Base-by-base conservation (phyloP, 2,329 filamentous ascomycete genomes). In the Ophiostoma fasciatum region DNA sequence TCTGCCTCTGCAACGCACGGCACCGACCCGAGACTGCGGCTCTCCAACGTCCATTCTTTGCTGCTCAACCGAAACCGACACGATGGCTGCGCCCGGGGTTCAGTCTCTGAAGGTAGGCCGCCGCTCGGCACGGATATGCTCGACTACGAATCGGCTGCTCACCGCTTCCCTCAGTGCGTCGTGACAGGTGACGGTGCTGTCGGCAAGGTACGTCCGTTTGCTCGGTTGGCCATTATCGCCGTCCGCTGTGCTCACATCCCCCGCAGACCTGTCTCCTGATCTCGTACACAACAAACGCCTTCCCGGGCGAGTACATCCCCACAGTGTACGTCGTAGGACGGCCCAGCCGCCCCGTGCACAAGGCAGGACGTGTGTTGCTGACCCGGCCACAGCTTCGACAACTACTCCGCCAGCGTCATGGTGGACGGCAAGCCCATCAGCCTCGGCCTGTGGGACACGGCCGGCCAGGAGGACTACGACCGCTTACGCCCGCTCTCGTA, bases 101-200 rank as follows among this genome's bases (percentile, higher is more conserved):
- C 83, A 92, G 65, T 92, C 83, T 50, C 65, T 93, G 56, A 93
- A 94, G 82, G 84, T 90, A 65, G 48, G 66, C 13, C 21, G 9
- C 22, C 22, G 5, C 22, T 23, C 22, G 4, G 9, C 8, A 10
- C 8, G 5, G 4, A 23, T n/a, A n/a, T n/a, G n/a, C n/a, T n/a
- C n/a, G n/a, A n/a, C n/a, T n/a, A n/a, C n/a, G n/a, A n/a, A n/a
- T n/a, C n/a, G n/a, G n/a, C n/a, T n/a, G n/a, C n/a, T n/a, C n/a
- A n/a, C n/a, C n/a, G n/a, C 51, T 49, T 37, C 43, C 19, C 52
- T 42, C 50, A 94, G 85, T 98, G 90, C 61, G 90, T 98, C 57
- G 90, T 98, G 56, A 96, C 90, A 45, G 90, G 90, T 65, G 90
- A 98, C 61, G 90, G 90, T 82, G 90, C 90, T 57, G 90, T 98